Evolutionary conservation across 306 rosid species (phyloP).

Genomic region (Macrotyloma uniflorum): DNA sequence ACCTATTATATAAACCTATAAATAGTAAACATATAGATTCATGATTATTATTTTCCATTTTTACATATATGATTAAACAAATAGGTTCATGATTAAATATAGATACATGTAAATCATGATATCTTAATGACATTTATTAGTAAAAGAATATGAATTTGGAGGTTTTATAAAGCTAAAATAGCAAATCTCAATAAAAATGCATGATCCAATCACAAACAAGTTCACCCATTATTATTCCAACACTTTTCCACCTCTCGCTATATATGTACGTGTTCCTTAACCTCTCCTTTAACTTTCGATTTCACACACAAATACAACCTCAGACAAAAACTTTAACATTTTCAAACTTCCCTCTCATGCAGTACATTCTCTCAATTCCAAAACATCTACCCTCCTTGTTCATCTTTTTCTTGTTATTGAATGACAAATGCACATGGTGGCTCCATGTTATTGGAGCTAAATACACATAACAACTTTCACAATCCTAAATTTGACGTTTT

Average conservation of each 20-base stretch:
- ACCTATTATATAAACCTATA: no score
- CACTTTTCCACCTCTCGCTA: neutral
- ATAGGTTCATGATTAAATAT: no score
- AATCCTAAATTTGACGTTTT: conserved; percentile 56
- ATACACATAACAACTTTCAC: neutral
- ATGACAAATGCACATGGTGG: conserved; percentile 58
- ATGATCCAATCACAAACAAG: no score
- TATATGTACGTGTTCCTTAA: conserved; percentile 32
- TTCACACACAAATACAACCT: neutral
- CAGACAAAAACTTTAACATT: neutral
- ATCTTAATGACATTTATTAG: no score
- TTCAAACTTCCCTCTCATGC: neutral
- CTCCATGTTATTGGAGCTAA: conserved; percentile 48
- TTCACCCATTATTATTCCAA: no score
- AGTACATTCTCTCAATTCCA: neutral
- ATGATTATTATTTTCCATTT: no score
- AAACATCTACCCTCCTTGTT: neutral
- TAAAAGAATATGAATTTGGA: no score
- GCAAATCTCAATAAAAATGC: no score
- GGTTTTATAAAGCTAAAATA: no score
- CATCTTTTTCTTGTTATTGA: neutral
- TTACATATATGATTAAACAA: no score
- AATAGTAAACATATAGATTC: no score
- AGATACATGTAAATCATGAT: no score
- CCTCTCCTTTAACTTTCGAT: conserved; percentile 4